Evolutionary conservation across 345 rosid species (phyloP).

Genomic region (Eutrema heterophyllum): DNA sequence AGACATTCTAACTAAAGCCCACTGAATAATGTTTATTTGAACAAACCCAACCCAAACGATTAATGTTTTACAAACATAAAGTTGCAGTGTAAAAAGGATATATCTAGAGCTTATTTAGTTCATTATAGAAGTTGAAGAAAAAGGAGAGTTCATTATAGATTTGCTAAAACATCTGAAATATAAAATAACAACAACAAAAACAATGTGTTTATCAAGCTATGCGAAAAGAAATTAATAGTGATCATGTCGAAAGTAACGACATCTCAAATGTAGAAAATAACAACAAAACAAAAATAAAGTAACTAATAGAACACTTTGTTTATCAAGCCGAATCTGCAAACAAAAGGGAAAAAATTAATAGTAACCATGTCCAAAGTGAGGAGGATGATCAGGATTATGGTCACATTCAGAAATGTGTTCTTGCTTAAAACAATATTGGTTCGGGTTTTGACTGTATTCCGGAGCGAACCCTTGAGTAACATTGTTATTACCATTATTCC

Average conservation of each 20-base stretch:
- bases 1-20: neutral
- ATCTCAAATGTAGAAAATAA: neutral
- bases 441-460: neutral
- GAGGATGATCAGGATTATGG: neutral
- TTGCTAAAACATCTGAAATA: neutral
- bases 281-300: neutral
- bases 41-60: neutral
- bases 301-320: neutral
- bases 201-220: neutral
- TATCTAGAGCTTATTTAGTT: neutral
- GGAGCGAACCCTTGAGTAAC: neutral
- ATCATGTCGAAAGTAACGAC: neutral
- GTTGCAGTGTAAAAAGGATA: neutral
- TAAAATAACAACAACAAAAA: neutral
- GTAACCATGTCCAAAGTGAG: conserved; percentile 7
- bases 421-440: neutral
- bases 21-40: neutral
- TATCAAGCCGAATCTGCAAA: neutral
- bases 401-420: neutral
- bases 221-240: neutral
- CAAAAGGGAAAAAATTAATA: neutral
- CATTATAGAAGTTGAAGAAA: neutral
- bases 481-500: neutral
- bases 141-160: neutral
- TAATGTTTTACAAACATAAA: neutral